Evolutionary conservation across 2,329 filamentous ascomycete genomes (phyloP).

Genomic region (Trichoderma breve): DNA sequence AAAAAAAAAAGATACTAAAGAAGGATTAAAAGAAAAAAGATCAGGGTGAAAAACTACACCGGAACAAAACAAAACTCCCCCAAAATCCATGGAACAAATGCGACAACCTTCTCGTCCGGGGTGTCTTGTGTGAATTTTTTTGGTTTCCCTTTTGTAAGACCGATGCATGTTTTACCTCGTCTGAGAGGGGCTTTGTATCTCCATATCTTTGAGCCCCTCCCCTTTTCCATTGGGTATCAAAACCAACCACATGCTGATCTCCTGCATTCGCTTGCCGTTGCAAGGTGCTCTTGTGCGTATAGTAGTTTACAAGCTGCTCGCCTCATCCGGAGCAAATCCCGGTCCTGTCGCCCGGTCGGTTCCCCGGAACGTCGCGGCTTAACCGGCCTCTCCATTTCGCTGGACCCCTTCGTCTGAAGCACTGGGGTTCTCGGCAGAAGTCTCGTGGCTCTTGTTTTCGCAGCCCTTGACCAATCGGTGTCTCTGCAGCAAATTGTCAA

Average conservation of each 20-base stretch:
- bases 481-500: conserved; percentile 41
- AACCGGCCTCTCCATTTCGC: conserved; percentile 24
- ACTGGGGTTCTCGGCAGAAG: conserved; percentile 25
- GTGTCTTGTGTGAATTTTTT: neutral
- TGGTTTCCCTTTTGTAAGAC: neutral
- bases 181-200: neutral
- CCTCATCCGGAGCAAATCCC: neutral
- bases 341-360: neutral
- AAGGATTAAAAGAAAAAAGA: neutral
- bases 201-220: neutral
- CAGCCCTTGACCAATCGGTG: conserved; percentile 66
- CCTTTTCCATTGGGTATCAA: neutral
- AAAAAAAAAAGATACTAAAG: neutral
- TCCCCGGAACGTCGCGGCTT: neutral
- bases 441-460: conserved; percentile 37
- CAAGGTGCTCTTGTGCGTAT: neutral
- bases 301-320: neutral
- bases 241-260: neutral
- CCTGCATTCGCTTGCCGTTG: neutral
- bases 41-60: neutral
- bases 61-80: neutral
- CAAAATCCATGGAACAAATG: neutral
- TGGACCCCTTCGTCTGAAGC: conserved; percentile 23
- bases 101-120: neutral
- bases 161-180: neutral